phyloP scores from a whole-genome alignment of 2,329 filamentous ascomycete genomes.

The Diaporthe batatas region DNA sequence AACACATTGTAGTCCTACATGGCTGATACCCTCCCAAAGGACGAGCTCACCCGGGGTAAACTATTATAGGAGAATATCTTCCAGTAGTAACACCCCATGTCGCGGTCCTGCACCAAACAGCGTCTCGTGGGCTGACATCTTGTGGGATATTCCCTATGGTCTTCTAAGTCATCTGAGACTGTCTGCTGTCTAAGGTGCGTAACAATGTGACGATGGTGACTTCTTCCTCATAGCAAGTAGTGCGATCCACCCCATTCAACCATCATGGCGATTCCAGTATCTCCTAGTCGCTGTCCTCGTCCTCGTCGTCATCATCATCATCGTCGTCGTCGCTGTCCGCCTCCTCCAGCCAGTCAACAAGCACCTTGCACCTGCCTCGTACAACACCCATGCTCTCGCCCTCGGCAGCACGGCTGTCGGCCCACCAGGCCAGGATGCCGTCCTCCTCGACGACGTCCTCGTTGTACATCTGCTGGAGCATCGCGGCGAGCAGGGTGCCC shows the following conservation, averaged over 20 bases:
- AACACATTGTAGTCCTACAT: background rate
- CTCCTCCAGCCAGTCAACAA: constrained; percentile 88
- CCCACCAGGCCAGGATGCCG: constrained; percentile 91
- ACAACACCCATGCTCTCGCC: constrained; percentile 78
- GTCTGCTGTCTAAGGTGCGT: background rate
- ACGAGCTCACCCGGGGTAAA: too few relatives aligned
- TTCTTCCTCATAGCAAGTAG: background rate
- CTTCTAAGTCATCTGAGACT: background rate
- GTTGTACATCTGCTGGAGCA: constrained; percentile 87
- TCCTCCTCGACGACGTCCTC: constrained; percentile 90
- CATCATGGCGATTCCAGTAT: background rate
- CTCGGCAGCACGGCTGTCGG: constrained; percentile 75
- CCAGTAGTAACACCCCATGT: background rate
- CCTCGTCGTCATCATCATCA: constrained; percentile 73
- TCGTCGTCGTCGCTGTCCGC: constrained; percentile 80
- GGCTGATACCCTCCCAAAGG: too few relatives aligned
- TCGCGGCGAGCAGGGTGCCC: constrained; percentile 78
- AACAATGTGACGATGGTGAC: background rate
- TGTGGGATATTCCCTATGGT: background rate
- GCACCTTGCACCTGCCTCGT: constrained; percentile 78
- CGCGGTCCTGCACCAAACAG: background rate
- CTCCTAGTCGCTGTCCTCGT: constrained; percentile 51
- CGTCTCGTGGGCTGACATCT: too few relatives aligned
- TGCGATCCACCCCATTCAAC: background rate
- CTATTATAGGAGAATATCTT: background rate